Base-by-base conservation (phyloP, 495 filamentous ascomycete genomes). In the Rhypophila decipiens region DNA sequence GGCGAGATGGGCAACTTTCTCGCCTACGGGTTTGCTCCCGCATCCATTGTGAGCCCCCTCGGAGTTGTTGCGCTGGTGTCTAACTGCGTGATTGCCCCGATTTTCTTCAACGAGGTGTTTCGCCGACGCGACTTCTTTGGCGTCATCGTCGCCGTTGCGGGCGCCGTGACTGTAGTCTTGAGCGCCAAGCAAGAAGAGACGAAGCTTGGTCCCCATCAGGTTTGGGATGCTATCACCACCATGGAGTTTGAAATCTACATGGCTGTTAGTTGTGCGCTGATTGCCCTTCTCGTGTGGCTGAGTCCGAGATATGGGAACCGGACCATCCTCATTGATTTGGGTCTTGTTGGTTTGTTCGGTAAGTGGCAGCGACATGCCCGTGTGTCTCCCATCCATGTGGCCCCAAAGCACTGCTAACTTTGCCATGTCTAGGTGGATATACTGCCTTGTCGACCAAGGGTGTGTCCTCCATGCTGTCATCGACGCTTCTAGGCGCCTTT, bases 1-100 rank as follows among this genome's bases (percentile, higher is more conserved):
- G 93, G 93, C 12, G 93, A 98, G 69, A 81, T 82, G 49, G 93
- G 93, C 18, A 98, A 98, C 63, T 98, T 98, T 64, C 74, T 98
- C 45, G 93, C 93, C 3, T 98, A 98, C 61, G 93, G 93, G 10
- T 98, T 98, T 61, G 93, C 93, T n/a, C 90, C 93, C 15, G 93
- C 93, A 2, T 96, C 91, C 11, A 96, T 98, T 50, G 93, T 98
- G n/a, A 93, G 87, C 13, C 93, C 93, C 1, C 72, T 98, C 12
- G 93, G 93, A 9, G 93, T 98, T 18, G 93, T 97, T 0, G 93
- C 93, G 2, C 68, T 98, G 48, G 82, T 98, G 20, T 95, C 90
- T 39, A 98, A 98, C 64, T 97, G 93, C 60, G 77, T 97, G 39
- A 94, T 98, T 63, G 93, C 93, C 7, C 93, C 93, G 22, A 80